Evolutionary conservation across 306 rosid genomes (phyloP).

Genomic region (Malus sieversii): DNA sequence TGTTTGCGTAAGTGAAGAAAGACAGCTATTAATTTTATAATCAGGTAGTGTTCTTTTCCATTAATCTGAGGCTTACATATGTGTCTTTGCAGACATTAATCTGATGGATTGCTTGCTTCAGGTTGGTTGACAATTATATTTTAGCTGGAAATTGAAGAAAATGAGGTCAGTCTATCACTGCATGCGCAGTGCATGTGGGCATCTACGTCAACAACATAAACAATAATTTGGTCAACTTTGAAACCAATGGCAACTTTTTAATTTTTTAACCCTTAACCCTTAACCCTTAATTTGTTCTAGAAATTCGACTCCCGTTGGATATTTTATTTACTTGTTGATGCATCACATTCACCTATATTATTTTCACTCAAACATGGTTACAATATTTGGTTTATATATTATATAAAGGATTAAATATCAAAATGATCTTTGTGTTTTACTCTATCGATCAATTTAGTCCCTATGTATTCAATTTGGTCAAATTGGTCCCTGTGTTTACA

Average conservation of each 20-base stretch:
- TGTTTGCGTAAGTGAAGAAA: slow-evolving; percentile 21
- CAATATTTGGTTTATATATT: neutral
- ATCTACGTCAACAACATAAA: slow-evolving; percentile 12
- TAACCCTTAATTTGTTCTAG: slow-evolving; percentile 22
- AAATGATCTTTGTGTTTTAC: too few relatives aligned
- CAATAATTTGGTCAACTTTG: slow-evolving; percentile 42
- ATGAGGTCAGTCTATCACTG: slow-evolving; percentile 6
- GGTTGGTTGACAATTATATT: slow-evolving; percentile 28
- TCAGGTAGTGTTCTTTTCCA: too few relatives aligned
- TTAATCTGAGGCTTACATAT: neutral
- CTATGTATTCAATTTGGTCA: too few relatives aligned
- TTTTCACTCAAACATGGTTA: neutral
- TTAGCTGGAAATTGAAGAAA: slow-evolving; percentile 49
- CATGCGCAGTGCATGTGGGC: neutral
- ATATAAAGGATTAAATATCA: too few relatives aligned
- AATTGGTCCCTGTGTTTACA: too few relatives aligned
- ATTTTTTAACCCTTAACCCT: slow-evolving; percentile 2
- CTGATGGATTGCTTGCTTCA: neutral
- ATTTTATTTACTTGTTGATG: slow-evolving; percentile 19
- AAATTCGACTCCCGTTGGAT: slow-evolving; percentile 20
- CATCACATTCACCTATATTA: neutral
- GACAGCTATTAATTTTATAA: slow-evolving; percentile 8
- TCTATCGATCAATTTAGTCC: too few relatives aligned
- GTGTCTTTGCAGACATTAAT: neutral
- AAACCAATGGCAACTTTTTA: slow-evolving; percentile 39